Conservation (phyloP, 352 stramenopile genomes). For the Pythium rhizo-oryzae region DNA sequence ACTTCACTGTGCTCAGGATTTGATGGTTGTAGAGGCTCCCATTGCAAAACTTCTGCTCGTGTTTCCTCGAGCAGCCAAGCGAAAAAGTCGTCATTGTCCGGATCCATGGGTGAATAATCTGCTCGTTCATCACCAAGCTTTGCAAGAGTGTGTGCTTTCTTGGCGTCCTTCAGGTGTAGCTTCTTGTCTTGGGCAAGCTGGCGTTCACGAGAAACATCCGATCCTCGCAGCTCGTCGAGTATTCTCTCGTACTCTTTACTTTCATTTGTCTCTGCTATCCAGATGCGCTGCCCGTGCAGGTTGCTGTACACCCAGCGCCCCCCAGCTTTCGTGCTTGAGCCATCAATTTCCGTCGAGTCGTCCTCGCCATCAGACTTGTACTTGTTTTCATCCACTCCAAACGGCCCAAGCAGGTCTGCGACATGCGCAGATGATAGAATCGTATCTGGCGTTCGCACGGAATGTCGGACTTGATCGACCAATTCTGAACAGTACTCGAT, state of each 20-base stretch:
- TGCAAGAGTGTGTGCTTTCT: slow-evolving; percentile 14
- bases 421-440: slow-evolving; percentile 10
- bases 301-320: slow-evolving; percentile 73
- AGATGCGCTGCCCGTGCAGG: slow-evolving; percentile 78
- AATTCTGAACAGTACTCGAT: not conserved
- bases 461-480: not conserved
- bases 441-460: not conserved
- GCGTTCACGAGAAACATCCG: slow-evolving; percentile 37
- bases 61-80: slow-evolving; percentile 55
- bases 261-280: slow-evolving; percentile 62
- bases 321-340: not conserved
- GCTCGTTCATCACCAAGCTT: slow-evolving; percentile 62
- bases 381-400: not conserved
- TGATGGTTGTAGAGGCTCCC: slow-evolving; percentile 51
- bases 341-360: not conserved
- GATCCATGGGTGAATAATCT: slow-evolving; percentile 36
- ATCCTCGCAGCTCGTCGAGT: slow-evolving; percentile 61
- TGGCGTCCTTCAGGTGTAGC: slow-evolving; percentile 32
- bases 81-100: slow-evolving; percentile 42
- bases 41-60: slow-evolving; percentile 43
- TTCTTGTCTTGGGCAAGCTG: slow-evolving; percentile 38
- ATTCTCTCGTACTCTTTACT: slow-evolving; percentile 75
- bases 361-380: not conserved
- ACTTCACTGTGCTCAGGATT: slow-evolving; percentile 47
- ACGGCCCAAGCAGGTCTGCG: slow-evolving; percentile 1